Percentiles rank a stretch among this genome's conserved stretches.
Conservation (phyloP, 306 rosid genomes). For the Acacia melanoxylon region DNA sequence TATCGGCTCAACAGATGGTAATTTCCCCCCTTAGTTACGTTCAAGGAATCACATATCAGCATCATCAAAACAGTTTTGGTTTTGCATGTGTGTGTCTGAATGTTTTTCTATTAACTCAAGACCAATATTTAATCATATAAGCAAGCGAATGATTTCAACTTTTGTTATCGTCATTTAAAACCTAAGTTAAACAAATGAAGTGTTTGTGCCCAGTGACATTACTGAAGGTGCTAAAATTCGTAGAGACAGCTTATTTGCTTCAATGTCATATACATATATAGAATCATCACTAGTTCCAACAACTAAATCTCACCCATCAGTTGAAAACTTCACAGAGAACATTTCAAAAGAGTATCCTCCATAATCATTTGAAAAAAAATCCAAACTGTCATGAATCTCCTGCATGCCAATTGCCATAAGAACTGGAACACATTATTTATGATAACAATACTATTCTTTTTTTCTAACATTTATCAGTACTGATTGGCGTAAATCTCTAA, state of each 20-base stretch:
- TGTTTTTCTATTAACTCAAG: too few relatives aligned
- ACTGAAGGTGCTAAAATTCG: too few relatives aligned
- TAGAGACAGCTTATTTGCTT: too few relatives aligned
- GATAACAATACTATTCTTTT: constrained; percentile 6
- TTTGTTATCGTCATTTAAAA: too few relatives aligned
- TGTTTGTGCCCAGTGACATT: too few relatives aligned
- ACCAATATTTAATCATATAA: too few relatives aligned
- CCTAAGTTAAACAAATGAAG: too few relatives aligned
- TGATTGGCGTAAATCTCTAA: constrained; percentile 7
- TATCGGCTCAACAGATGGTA: constrained; percentile 16
- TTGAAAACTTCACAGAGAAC: constrained; percentile 84
- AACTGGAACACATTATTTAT: constrained; percentile 23
- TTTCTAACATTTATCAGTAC: constrained; percentile 14
- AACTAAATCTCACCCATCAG: constrained; percentile 89
- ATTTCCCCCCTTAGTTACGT: constrained; percentile 7
- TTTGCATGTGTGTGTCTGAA: too few relatives aligned
- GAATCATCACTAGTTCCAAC: constrained; percentile 90
- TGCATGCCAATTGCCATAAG: constrained; percentile 52
- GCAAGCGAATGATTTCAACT: too few relatives aligned
- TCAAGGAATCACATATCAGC: too few relatives aligned
- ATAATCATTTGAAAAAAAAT: constrained; percentile 61
- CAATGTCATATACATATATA: constrained; percentile 89
- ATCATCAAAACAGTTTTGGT: too few relatives aligned
- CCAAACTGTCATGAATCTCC: constrained; percentile 87
- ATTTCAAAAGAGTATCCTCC: constrained; percentile 73